A percentile compares a stretch with the other conserved stretches of the same genome.
Conservation (phyloP, 108 stramenopile genomes). For the Stephanodiscus minutulus region DNA sequence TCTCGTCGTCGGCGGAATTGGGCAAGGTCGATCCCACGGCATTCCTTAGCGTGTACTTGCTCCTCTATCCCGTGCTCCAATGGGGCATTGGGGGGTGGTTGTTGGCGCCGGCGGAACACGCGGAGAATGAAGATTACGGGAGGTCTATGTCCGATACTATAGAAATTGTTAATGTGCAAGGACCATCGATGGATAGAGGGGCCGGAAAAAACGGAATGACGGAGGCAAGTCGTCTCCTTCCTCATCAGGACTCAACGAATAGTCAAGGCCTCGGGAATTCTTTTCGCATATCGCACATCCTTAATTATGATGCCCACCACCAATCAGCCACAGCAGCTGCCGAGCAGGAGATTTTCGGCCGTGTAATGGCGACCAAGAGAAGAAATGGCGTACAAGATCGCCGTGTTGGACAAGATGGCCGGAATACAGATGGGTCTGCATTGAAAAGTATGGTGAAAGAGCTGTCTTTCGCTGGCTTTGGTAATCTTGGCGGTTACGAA, state of each 20-base stretch:
- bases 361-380: slow-evolving; percentile 8
- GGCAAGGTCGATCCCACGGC: slow-evolving; percentile 81
- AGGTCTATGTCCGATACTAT: background rate
- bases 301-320: slow-evolving; percentile 18
- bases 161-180: background rate
- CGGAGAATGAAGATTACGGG: slow-evolving; percentile 9
- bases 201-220: background rate
- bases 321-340: slow-evolving; percentile 27
- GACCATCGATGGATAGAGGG: slow-evolving; percentile 3
- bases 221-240: slow-evolving; percentile 11
- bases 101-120: slow-evolving; percentile 56
- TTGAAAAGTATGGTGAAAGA: slow-evolving; percentile 26
- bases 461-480: slow-evolving; percentile 27
- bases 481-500: slow-evolving; percentile 3
- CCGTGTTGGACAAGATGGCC: slow-evolving; percentile 18
- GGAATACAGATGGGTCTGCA: slow-evolving; percentile 9
- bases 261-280: background rate
- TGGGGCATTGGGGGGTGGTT: slow-evolving; percentile 88
- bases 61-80: slow-evolving; percentile 83
- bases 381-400: slow-evolving; percentile 17
- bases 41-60: slow-evolving; percentile 76
- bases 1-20: slow-evolving; percentile 59
- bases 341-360: slow-evolving; percentile 44
- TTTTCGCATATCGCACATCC: slow-evolving; percentile 23
- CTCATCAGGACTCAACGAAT: slow-evolving; percentile 1